Conservation (phyloP, 306 rosid genomes). For the Dicorynia guianensis region DNA sequence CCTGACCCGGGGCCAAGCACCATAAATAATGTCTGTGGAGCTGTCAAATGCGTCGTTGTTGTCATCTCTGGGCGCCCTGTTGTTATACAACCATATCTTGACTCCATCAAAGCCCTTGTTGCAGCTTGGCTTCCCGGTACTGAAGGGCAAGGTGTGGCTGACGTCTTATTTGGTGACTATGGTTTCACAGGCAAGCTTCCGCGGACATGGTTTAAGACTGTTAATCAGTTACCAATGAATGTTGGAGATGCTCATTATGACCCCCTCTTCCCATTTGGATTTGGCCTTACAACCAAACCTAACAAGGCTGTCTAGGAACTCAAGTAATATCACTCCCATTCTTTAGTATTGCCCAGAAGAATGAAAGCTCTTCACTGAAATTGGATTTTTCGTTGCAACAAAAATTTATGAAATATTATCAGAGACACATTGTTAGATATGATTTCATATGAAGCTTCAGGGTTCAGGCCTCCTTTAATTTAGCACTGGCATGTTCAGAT, state of each 20-base stretch:
- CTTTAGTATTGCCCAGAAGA: no score
- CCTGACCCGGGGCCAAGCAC: slow-evolving; percentile 46
- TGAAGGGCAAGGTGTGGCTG: slow-evolving; percentile 64
- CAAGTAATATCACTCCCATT: no score
- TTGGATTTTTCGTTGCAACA: no score
- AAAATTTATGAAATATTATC: no score
- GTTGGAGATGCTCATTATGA: slow-evolving; percentile 59
- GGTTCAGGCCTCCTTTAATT: no score
- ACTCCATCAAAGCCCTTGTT: slow-evolving; percentile 49
- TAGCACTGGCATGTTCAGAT: no score
- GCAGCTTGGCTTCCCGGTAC: slow-evolving; percentile 63
- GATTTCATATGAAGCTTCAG: no score
- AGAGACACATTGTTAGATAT: no score
- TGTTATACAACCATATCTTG: slow-evolving; percentile 52
- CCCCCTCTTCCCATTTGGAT: slow-evolving; percentile 60
- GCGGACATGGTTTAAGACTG: slow-evolving; percentile 59
- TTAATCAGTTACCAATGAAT: slow-evolving; percentile 62
- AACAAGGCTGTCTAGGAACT: slow-evolving; percentile 30
- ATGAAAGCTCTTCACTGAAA: no score
- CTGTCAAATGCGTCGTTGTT: slow-evolving; percentile 52
- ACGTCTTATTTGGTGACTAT: slow-evolving; percentile 56
- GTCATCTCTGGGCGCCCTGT: slow-evolving; percentile 61
- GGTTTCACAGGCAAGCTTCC: slow-evolving; percentile 63
- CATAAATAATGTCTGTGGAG: slow-evolving; percentile 52
- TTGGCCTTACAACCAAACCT: slow-evolving; percentile 55